A percentile compares a stretch with the other conserved stretches of the same genome.
phyloP scores from a whole-genome alignment of 306 rosid species.

The Purshia tridentata region DNA sequence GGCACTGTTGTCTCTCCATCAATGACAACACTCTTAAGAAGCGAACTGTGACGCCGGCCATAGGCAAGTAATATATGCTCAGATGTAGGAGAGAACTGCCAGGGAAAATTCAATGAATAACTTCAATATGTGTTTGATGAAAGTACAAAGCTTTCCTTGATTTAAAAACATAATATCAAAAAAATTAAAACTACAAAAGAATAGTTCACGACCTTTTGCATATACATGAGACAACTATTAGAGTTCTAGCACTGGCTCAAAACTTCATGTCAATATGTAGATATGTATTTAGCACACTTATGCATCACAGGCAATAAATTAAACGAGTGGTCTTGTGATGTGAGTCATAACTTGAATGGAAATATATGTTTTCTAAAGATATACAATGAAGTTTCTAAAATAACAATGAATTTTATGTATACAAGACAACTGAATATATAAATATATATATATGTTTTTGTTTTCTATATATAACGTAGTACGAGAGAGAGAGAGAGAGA shows the following conservation, averaged over 20 bases:
- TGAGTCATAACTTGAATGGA: background rate
- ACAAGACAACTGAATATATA: background rate
- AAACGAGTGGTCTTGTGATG: background rate
- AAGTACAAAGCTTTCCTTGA: background rate
- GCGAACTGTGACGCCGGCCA: slow-evolving; percentile 63
- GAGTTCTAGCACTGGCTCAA: background rate
- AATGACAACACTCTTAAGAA: slow-evolving; percentile 79
- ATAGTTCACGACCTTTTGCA: background rate
- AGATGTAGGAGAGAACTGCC: slow-evolving; percentile 63
- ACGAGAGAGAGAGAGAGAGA: background rate
- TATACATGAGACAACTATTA: background rate
- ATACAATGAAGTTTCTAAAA: too few species aligned
- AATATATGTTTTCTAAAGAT: too few species aligned
- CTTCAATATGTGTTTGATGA: slow-evolving; percentile 12
- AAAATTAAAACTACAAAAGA: background rate
- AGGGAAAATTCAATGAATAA: slow-evolving; percentile 8
- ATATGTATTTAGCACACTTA: background rate
- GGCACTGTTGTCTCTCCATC: slow-evolving; percentile 96
- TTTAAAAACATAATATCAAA: background rate
- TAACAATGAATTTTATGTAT: too few species aligned
- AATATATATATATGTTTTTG: too few species aligned
- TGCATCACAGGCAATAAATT: background rate
- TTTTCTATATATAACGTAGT: too few species aligned
- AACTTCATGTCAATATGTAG: too few species aligned
- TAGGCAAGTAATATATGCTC: slow-evolving; percentile 65